Evolutionary conservation across 768 basidiomycete genomes (phyloP).

Genomic region (Leccinum boreale): DNA sequence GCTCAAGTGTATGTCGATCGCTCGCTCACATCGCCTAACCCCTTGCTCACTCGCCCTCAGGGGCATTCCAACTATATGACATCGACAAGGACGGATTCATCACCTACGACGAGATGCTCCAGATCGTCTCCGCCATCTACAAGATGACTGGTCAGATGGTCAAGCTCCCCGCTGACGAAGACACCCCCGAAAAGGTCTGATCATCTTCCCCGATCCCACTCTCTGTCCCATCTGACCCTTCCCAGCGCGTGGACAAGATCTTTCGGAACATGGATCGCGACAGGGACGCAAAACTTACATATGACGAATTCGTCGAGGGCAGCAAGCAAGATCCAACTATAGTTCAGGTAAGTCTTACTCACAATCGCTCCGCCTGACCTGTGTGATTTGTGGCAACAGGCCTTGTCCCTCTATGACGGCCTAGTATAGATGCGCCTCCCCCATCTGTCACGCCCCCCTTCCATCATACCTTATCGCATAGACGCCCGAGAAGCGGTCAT

Average conservation of each 20-base stretch:
- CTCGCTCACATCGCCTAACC: slow-evolving; percentile 1
- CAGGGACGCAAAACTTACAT: slow-evolving; percentile 90
- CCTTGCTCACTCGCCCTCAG: slow-evolving; percentile 42
- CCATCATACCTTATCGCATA: slow-evolving; percentile 22
- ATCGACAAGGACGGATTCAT: slow-evolving; percentile 98
- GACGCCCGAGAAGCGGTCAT: slow-evolving; percentile 19
- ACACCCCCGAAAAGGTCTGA: slow-evolving; percentile 95
- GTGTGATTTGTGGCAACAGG: slow-evolving; percentile 45
- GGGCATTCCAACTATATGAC: slow-evolving; percentile 99
- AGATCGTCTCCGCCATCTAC: slow-evolving; percentile 97
- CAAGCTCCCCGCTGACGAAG: slow-evolving; percentile 95
- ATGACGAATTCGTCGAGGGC: slow-evolving; percentile 97
- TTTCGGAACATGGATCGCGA: slow-evolving; percentile 97
- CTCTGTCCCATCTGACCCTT: slow-evolving; percentile 10
- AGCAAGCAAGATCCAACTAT: slow-evolving; percentile 99
- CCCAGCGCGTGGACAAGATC: slow-evolving; percentile 96
- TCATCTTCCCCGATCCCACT: slow-evolving; percentile 12
- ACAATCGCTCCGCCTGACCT: slow-evolving; percentile 11
- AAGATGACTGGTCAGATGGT: slow-evolving; percentile 99
- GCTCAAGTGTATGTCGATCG: slow-evolving; percentile 81
- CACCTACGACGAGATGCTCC: slow-evolving; percentile 98
- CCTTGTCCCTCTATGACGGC: slow-evolving; percentile 92
- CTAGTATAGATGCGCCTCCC: slow-evolving; percentile 58
- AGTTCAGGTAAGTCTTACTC: slow-evolving; percentile 68
- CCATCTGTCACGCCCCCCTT: neutral